These are phyloP conservation scores for Hyaloscypha bicolor DNA, from an alignment of 495 filamentous ascomycete genomes.

Conservation along the genomic window DNA sequence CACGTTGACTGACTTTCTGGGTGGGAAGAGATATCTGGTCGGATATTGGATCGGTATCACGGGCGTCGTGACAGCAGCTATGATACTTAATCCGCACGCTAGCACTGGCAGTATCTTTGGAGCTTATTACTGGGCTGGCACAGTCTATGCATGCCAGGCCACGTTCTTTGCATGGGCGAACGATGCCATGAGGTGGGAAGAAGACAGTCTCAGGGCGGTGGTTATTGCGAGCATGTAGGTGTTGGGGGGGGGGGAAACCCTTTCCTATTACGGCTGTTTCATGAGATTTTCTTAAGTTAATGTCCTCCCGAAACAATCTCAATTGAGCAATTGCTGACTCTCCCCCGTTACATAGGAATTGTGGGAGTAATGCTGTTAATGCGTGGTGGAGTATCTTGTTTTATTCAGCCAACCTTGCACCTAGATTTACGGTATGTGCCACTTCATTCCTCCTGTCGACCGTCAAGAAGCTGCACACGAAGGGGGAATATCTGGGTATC, in stretches of 20 bases:
- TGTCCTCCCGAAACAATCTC: no score
- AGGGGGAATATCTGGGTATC: constrained; percentile 15
- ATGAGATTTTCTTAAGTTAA: no score
- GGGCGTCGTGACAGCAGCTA: constrained; percentile 46
- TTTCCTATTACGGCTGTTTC: no score
- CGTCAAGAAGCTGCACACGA: background rate
- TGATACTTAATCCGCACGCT: constrained; percentile 50
- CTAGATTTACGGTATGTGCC: constrained; percentile 51
- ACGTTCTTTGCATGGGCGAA: constrained; percentile 66
- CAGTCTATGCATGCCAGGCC: constrained; percentile 59
- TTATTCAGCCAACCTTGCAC: constrained; percentile 60
- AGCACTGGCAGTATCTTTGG: constrained; percentile 48
- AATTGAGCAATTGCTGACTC: no score
- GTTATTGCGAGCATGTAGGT: constrained; percentile 50
- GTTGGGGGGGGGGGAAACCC: no score
- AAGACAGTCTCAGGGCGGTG: constrained; percentile 48
- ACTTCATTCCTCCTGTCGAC: constrained; percentile 18
- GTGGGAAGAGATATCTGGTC: constrained; percentile 51
- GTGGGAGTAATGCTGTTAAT: constrained; percentile 56
- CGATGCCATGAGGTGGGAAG: constrained; percentile 51
- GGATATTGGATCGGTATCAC: constrained; percentile 57
- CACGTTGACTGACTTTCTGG: constrained; percentile 53
- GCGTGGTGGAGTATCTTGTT: constrained; percentile 68
- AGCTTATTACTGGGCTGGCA: constrained; percentile 57
- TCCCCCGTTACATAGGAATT: constrained; percentile 38